Percentiles rank a stretch among this genome's conserved stretches.
phyloP scores from a whole-genome alignment of 2,329 filamentous ascomycete species.

The Akanthomyces uredinophilus region DNA sequence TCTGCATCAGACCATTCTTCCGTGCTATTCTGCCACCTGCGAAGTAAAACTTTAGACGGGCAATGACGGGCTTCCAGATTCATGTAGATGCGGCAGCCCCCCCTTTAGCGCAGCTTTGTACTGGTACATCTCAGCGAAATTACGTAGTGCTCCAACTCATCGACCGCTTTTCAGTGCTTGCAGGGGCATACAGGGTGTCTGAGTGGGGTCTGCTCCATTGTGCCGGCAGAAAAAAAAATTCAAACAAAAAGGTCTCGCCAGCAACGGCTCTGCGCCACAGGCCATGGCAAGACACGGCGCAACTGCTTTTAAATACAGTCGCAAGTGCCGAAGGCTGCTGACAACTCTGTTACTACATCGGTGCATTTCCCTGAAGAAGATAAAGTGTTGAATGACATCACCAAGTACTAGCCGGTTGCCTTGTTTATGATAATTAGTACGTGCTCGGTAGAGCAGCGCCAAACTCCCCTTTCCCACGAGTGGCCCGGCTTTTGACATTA shows the following conservation, averaged over 20 bases:
- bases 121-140: conserved; percentile 21
- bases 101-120: conserved; percentile 16
- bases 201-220: conserved; percentile 9
- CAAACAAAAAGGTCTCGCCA: neutral
- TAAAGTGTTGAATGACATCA: neutral
- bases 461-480: conserved; percentile 14
- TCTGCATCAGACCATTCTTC: too few relatives aligned
- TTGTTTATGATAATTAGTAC: neutral
- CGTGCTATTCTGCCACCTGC: neutral
- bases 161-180: conserved; percentile 21
- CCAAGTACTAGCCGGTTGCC: neutral
- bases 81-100: neutral
- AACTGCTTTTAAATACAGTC: neutral
- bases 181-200: neutral
- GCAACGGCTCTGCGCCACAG: neutral
- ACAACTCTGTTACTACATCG: neutral
- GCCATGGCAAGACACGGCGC: neutral
- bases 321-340: neutral
- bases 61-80: neutral
- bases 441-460: neutral
- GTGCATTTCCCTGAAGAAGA: too few relatives aligned
- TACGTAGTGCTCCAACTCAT: conserved; percentile 15
- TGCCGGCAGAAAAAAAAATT: neutral
- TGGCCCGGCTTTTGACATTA: conserved; percentile 3
- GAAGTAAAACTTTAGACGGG: neutral